Evolutionary conservation across 768 basidiomycete genomes (phyloP), one percentile per base, ranked within the genome.

Genomic region (Phanerodontia chrysosporium): DNA sequence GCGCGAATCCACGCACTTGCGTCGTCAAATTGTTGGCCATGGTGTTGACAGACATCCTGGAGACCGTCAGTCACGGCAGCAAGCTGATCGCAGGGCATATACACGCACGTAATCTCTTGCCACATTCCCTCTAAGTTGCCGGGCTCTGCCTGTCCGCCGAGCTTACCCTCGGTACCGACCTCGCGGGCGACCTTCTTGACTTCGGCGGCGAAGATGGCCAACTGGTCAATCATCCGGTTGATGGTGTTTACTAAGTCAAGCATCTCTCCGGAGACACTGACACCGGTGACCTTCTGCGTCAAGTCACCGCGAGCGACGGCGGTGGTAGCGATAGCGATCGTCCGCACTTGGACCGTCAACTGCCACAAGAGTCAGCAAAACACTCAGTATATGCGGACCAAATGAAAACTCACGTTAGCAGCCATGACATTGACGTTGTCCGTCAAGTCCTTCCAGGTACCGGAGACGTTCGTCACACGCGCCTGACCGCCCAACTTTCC

Each of bases 1-100:
- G 97, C 1, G 95, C 97, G 67, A 99, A 99, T 5, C 96, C 97
- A 72, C 97, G 89, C 51, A 99, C 97, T 86, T 96, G 94, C 0
- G 94, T 95, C n/a, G 94, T 95, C 76, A 95, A 78, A 71, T 95
- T 95, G 39, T 87, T 87, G 3, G 93, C 96, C 96, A 99, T 98
- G 12, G 92, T 96, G 72, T 98, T 99, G 63, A 98, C 96, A 56
- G 95, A 95, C 67, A 93, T 82, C 10, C 44, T 46, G 2, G 12
- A 16, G 0, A 22, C 35, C 1, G 21, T 24, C 2, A 36, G 32
- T 10, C 10, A 12, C 12, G 32, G 42, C 24, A 56, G 29, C 18
- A 18, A 35, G 66, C 72, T 74, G 28, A 18, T 16, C 7, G 27
- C 24, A 48, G 21, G 7, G 16, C 24, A 28, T 39, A 16, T 49